Evolutionary conservation across 2,329 filamentous ascomycete genomes (phyloP).

Genomic region (Cladobotryum mycophilum): DNA sequence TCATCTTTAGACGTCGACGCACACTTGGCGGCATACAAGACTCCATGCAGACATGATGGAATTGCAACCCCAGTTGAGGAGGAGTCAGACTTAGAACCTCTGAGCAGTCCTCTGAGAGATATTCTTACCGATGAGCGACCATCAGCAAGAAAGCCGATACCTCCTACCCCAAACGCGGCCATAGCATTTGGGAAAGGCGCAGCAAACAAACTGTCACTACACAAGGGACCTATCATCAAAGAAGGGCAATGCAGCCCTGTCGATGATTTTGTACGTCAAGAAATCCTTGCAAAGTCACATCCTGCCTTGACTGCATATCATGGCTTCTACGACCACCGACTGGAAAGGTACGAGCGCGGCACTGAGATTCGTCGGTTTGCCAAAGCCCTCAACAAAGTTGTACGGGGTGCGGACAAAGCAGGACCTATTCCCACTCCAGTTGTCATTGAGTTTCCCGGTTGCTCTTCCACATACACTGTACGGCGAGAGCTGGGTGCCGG

Average conservation of each 20-base stretch:
- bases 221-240: conserved; percentile 68
- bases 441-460: conserved; percentile 60
- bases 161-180: conserved; percentile 38
- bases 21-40: conserved; percentile 61
- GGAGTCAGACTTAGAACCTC: conserved; percentile 33
- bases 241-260: conserved; percentile 86
- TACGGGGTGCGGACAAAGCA: conserved; percentile 54
- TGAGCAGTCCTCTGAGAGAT: conserved; percentile 69
- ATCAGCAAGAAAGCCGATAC: conserved; percentile 43
- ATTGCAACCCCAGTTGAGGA: conserved; percentile 21
- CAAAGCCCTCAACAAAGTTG: conserved; percentile 56
- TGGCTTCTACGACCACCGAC: conserved; percentile 71
- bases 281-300: conserved; percentile 68
- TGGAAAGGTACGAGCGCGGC: conserved; percentile 58
- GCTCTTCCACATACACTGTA: conserved; percentile 64
- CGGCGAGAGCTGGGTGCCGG: conserved; percentile 85
- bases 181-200: conserved; percentile 27
- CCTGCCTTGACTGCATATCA: conserved; percentile 68
- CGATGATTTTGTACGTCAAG: conserved; percentile 64
- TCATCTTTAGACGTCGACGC: conserved; percentile 68
- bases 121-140: conserved; percentile 48
- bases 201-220: conserved; percentile 35
- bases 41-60: conserved; percentile 58
- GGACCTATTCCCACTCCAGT: conserved; percentile 54
- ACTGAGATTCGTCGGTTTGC: conserved; percentile 76